phyloP scores from a whole-genome alignment of 257 asterid species.

The Fraxinus quadrangulata region DNA sequence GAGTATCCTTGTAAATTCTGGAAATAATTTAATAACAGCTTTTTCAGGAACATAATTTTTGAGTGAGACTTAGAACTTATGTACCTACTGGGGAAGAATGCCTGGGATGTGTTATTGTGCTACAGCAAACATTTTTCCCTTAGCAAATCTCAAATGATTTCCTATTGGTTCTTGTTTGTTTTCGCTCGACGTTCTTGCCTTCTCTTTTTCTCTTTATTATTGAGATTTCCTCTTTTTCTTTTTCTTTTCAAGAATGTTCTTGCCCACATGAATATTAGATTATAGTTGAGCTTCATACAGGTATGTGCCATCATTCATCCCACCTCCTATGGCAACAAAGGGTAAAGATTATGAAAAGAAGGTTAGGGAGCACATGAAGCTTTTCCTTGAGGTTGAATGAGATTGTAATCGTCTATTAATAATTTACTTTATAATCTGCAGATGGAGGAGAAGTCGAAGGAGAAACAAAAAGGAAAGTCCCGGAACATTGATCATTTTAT shows the following conservation, averaged over 20 bases:
- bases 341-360: conserved; percentile 79
- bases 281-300: conserved; percentile 65
- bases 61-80: conserved; percentile 9
- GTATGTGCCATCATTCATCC: conserved; percentile 95
- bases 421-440: conserved; percentile 38
- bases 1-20: not conserved
- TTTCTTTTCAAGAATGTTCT: conserved; percentile 2
- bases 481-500: conserved; percentile 89
- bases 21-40: not conserved
- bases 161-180: not conserved
- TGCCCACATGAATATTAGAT: conserved; percentile 45
- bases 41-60: not conserved
- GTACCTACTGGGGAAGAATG: not conserved
- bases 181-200: conserved; percentile 6
- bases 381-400: conserved; percentile 16
- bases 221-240: conserved; percentile 3
- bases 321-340: conserved; percentile 91
- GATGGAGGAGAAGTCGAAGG: conserved; percentile 88
- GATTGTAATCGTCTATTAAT: conserved; percentile 11
- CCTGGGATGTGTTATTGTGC: not conserved
- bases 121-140: conserved; percentile 13
- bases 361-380: conserved; percentile 40
- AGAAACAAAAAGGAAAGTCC: conserved; percentile 77
- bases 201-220: not conserved
- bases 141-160: not conserved